Conservation (phyloP, 768 basidiomycete species). For the Boletus barrowsii region DNA sequence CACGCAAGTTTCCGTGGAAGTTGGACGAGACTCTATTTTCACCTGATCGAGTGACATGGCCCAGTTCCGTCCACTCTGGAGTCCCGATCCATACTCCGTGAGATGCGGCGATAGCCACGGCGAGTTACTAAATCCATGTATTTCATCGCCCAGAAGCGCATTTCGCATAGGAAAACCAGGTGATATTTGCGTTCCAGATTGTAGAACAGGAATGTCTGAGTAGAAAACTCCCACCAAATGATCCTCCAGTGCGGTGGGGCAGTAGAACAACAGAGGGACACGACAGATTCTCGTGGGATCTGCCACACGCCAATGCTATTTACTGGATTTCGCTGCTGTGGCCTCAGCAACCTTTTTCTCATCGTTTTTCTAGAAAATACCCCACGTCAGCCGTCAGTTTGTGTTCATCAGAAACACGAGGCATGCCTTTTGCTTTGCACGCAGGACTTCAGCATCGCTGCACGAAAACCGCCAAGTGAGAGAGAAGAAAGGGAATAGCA, state of each 20-base stretch:
- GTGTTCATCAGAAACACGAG: slow-evolving; percentile 5
- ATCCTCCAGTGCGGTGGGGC: slow-evolving; percentile 8
- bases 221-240: slow-evolving; percentile 10
- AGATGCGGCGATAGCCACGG: slow-evolving; percentile 23
- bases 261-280: background rate
- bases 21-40: slow-evolving; percentile 1
- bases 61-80: background rate
- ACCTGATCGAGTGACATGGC: slow-evolving; percentile 14
- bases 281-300: slow-evolving; percentile 16
- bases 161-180: background rate
- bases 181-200: slow-evolving; percentile 19
- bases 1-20: slow-evolving; percentile 3
- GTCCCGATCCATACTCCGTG: slow-evolving; percentile 20
- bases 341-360: slow-evolving; percentile 41
- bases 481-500: slow-evolving; percentile 14
- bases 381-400: slow-evolving; percentile 6
- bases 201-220: slow-evolving; percentile 11
- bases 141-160: background rate
- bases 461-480: slow-evolving; percentile 25
- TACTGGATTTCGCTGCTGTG: slow-evolving; percentile 22
- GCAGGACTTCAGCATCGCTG: slow-evolving; percentile 74
- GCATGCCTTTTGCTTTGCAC: slow-evolving; percentile 75
- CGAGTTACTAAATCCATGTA: slow-evolving; percentile 15
- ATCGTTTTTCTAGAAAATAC: slow-evolving; percentile 48
- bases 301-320: slow-evolving; percentile 35